These are phyloP conservation scores for Physcia stellaris DNA, from an alignment of 495 filamentous ascomycete genomes.

Conservation along the genomic window DNA sequence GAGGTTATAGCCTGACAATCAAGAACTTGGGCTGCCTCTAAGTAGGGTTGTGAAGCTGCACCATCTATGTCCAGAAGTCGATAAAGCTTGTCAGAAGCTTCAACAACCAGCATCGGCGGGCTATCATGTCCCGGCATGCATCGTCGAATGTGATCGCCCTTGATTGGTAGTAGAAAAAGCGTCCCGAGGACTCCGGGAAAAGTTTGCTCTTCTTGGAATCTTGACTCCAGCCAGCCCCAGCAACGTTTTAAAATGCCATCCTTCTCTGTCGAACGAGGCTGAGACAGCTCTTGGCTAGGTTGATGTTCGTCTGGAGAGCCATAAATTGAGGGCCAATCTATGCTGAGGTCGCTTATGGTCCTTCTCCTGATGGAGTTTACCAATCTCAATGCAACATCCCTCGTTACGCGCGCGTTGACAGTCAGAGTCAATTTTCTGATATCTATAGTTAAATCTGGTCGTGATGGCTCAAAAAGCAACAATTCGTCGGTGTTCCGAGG, in stretches of 20 bases:
- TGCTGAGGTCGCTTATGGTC: not conserved
- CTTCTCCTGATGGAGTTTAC: not conserved
- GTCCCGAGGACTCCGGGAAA: not conserved
- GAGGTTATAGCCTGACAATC: too few species aligned
- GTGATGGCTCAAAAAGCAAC: conserved; percentile 3
- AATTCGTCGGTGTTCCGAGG: conserved; percentile 4
- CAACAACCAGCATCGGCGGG: conserved; percentile 1
- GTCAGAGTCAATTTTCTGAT: not conserved
- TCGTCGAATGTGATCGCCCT: conserved; percentile 1
- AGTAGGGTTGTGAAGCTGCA: too few species aligned
- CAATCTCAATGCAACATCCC: too few species aligned
- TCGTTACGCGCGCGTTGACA: not conserved
- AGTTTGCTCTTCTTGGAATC: not conserved
- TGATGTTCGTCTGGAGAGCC: not conserved
- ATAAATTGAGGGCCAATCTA: conserved; percentile 1
- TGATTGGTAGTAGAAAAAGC: conserved; percentile 7
- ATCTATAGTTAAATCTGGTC: conserved; percentile 2
- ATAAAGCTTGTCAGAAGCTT: not conserved
- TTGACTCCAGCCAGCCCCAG: conserved; percentile 8
- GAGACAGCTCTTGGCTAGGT: not conserved
- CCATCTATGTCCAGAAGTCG: too few species aligned
- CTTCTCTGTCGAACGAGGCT: not conserved
- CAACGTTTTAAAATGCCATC: conserved; percentile 1
- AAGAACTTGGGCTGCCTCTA: too few species aligned
- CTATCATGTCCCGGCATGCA: not conserved